Percentiles rank a stretch among this genome's conserved stretches.
These are phyloP conservation scores for Xylariaceae sp. DNA, from an alignment of 2,329 filamentous ascomycete genomes.

Conservation along the genomic window DNA sequence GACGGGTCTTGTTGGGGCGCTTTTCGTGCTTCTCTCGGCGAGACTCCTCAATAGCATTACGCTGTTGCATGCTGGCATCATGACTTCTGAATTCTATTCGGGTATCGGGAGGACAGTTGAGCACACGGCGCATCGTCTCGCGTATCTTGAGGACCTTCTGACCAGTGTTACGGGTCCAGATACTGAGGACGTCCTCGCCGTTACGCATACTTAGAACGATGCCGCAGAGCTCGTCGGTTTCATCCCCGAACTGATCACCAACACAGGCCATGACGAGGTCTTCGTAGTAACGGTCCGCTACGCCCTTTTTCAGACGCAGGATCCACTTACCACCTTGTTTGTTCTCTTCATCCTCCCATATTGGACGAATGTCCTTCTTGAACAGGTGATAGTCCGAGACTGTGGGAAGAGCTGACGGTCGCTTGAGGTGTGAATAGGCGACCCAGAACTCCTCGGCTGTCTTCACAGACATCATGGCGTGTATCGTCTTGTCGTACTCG, in stretches of 20 bases:
- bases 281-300: constrained; percentile 96
- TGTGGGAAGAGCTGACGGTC: constrained; percentile 79
- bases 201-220: constrained; percentile 91
- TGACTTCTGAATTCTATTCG: constrained; percentile 94
- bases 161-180: constrained; percentile 94
- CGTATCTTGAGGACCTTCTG: constrained; percentile 94
- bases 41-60: constrained; percentile 84
- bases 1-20: constrained; percentile 29
- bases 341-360: constrained; percentile 98
- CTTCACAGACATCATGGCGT: constrained; percentile 75
- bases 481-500: constrained; percentile 95
- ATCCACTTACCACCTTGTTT: constrained; percentile 97
- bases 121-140: constrained; percentile 91
- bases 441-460: constrained; percentile 89
- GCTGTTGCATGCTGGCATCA: constrained; percentile 90
- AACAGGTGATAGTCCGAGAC: constrained; percentile 98
- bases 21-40: constrained; percentile 70
- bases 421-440: constrained; percentile 84
- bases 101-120: constrained; percentile 82
- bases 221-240: constrained; percentile 89
- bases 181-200: constrained; percentile 94
- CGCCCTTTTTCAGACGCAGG: constrained; percentile 92
- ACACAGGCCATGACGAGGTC: constrained; percentile 85
- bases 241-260: constrained; percentile 90
- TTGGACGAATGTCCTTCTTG: constrained; percentile 90